Conservation (phyloP, 2,329 filamentous ascomycete genomes). For the Fusarium pseudoanthophilum region DNA sequence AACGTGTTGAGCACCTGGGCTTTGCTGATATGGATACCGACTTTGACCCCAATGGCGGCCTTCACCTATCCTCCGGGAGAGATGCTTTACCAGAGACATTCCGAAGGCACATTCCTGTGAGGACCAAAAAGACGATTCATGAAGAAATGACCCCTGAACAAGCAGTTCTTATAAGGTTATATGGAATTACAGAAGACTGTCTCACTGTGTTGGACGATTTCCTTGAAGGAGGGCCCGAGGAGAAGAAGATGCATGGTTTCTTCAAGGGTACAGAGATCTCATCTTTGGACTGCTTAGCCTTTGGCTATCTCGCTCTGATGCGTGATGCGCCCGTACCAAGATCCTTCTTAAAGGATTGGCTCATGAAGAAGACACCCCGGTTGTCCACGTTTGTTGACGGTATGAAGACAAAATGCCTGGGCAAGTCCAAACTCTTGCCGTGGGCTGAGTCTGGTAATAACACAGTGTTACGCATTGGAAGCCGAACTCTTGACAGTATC, state of each 20-base stretch:
- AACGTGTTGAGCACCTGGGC: slow-evolving; percentile 75
- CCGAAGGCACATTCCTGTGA: slow-evolving; percentile 51
- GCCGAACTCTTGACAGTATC: slow-evolving; percentile 50
- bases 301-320: slow-evolving; percentile 84
- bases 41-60: slow-evolving; percentile 52
- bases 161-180: slow-evolving; percentile 78
- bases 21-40: slow-evolving; percentile 75
- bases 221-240: slow-evolving; percentile 39
- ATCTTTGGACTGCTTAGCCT: slow-evolving; percentile 78
- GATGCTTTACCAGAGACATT: slow-evolving; percentile 55
- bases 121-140: slow-evolving; percentile 66
- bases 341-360: slow-evolving; percentile 55
- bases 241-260: slow-evolving; percentile 46
- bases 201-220: slow-evolving; percentile 76
- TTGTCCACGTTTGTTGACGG: slow-evolving; percentile 48
- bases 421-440: slow-evolving; percentile 40
- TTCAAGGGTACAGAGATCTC: slow-evolving; percentile 43
- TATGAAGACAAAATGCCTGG: slow-evolving; percentile 42
- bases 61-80: slow-evolving; percentile 52
- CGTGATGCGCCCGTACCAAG: slow-evolving; percentile 60
- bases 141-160: slow-evolving; percentile 76
- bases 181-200: slow-evolving; percentile 76
- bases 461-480: slow-evolving; percentile 40
- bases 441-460: slow-evolving; percentile 40
- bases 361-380: slow-evolving; percentile 47